Percentiles rank a stretch among this genome's conserved stretches.
phyloP scores from a whole-genome alignment of 2,329 filamentous ascomycete genomes.

The Neobulgaria alba region DNA sequence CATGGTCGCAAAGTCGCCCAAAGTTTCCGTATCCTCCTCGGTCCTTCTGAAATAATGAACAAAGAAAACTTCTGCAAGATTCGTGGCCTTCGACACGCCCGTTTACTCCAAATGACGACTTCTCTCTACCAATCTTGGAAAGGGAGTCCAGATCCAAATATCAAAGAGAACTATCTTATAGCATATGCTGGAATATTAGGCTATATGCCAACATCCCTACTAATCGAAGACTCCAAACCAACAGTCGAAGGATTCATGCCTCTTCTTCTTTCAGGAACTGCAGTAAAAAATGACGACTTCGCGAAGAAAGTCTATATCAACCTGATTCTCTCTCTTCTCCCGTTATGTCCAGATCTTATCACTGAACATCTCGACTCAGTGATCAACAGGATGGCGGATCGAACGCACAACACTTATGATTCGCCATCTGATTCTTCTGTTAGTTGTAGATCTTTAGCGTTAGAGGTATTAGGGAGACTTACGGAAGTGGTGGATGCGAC shows the following conservation, averaged over 20 bases:
- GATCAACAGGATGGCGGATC: slow-evolving; percentile 24
- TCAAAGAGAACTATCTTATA: slow-evolving; percentile 22
- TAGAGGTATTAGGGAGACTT: slow-evolving; percentile 24
- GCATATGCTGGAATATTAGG: slow-evolving; percentile 23
- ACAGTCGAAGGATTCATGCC: slow-evolving; percentile 17
- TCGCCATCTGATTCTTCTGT: slow-evolving; percentile 20
- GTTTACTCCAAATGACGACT: slow-evolving; percentile 1
- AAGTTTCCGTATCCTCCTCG: slow-evolving; percentile 24
- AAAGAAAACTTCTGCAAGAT: slow-evolving; percentile 25
- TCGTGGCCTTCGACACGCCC: slow-evolving; percentile 20
- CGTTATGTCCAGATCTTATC: slow-evolving; percentile 12
- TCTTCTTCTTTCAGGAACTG: slow-evolving; percentile 20
- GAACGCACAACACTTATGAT: slow-evolving; percentile 22
- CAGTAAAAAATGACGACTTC: slow-evolving; percentile 18
- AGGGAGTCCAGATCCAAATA: neutral
- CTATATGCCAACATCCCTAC: slow-evolving; percentile 13
- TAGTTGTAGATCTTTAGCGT: slow-evolving; percentile 18
- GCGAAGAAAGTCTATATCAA: slow-evolving; percentile 21
- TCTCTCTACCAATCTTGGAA: slow-evolving; percentile 13
- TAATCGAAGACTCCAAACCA: slow-evolving; percentile 2
- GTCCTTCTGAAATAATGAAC: slow-evolving; percentile 20
- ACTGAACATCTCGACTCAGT: slow-evolving; percentile 23
- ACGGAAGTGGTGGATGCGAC: slow-evolving; percentile 12
- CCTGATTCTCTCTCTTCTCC: slow-evolving; percentile 16
- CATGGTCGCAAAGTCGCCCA: slow-evolving; percentile 19